Percentiles rank a stretch among this genome's conserved stretches.
Evolutionary conservation across 2,329 filamentous ascomycete genomes (phyloP).

Genomic region (Penicillium olsonii): DNA sequence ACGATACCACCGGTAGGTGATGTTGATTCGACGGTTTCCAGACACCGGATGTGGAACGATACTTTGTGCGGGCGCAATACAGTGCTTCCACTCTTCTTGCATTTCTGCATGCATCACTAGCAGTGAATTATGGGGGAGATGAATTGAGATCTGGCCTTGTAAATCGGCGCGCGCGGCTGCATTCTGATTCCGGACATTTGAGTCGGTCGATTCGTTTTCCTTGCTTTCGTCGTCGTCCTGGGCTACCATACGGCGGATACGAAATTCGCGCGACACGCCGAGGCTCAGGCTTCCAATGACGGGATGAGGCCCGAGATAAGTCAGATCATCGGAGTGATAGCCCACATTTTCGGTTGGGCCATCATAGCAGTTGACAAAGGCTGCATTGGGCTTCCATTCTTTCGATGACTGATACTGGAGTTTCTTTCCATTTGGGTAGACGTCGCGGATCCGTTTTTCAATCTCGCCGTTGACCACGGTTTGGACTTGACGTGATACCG

Average conservation of each 20-base stretch:
- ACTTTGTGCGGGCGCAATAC: slow-evolving; percentile 70
- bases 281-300: slow-evolving; percentile 89
- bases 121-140: slow-evolving; percentile 90
- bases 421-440: slow-evolving; percentile 70
- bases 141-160: slow-evolving; percentile 86
- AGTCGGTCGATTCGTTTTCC: slow-evolving; percentile 7
- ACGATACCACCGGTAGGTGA: slow-evolving; percentile 90
- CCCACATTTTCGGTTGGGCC: slow-evolving; percentile 81
- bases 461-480: slow-evolving; percentile 77
- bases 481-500: slow-evolving; percentile 70
- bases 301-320: slow-evolving; percentile 84
- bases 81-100: slow-evolving; percentile 97
- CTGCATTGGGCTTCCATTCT: slow-evolving; percentile 81
- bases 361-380: slow-evolving; percentile 92
- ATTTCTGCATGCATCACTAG: slow-evolving; percentile 97
- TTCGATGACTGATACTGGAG: slow-evolving; percentile 73
- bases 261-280: slow-evolving; percentile 90
- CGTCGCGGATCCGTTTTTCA: slow-evolving; percentile 65
- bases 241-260: slow-evolving; percentile 74
- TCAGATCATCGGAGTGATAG: slow-evolving; percentile 89
- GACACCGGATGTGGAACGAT: slow-evolving; percentile 85
- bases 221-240: slow-evolving; percentile 41
- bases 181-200: slow-evolving; percentile 33
- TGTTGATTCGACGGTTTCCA: slow-evolving; percentile 79
- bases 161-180: slow-evolving; percentile 53